Base-by-base conservation (phyloP, 345 rosid species). In the Anastatica hierochuntica region DNA sequence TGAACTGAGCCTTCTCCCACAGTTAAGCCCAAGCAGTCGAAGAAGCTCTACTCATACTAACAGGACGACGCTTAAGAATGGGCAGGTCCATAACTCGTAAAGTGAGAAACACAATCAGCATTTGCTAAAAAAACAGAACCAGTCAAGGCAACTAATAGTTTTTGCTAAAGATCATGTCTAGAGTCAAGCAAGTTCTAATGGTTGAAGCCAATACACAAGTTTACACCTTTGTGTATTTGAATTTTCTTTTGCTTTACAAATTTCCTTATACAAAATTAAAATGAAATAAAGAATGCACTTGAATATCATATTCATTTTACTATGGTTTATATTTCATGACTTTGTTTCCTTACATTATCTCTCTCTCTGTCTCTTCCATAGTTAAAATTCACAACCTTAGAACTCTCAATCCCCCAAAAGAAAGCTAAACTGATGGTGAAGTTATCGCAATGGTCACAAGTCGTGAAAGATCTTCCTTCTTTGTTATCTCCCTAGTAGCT, bases 1-100 rank as follows among this genome's bases (percentile, higher is more conserved):
- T 1, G 90, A 88, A 78, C 70, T 92, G 58, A 88, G 83, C 26
- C 63, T 68, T 34, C 75, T 83, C 40, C 84, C 86, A 27, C 40
- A 70, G 63, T 78, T 78, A 55, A 60, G 86, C 74, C 7, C 83
- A 77, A 62, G 82, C 83, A 15, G 45, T 88, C 12, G 97, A 88
- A 45, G 79, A 88, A 64, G 83, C 78, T 34, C 39, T 92, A 48
- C 64, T 92, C 55, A 82, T 85, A n/a, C 72, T 88, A 38, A 92
- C 86, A 9, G 38, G 75, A 54, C 69, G 95, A 16, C 84, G 97
- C 36, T 74, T 84, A 68, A 84, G 90, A 71, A 92, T 81, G 98
- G 98, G 98, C 53, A 78, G 96, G 58, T 88, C 96, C 48, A 75
- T 92, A 62, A 74, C 84, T 15, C 90, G 97, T 30, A 88, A 68